Evolutionary conservation across 176 grass and related monocot species (phyloP), one percentile per base, ranked within the genome.

Genomic region (Oryza glaberrima): DNA sequence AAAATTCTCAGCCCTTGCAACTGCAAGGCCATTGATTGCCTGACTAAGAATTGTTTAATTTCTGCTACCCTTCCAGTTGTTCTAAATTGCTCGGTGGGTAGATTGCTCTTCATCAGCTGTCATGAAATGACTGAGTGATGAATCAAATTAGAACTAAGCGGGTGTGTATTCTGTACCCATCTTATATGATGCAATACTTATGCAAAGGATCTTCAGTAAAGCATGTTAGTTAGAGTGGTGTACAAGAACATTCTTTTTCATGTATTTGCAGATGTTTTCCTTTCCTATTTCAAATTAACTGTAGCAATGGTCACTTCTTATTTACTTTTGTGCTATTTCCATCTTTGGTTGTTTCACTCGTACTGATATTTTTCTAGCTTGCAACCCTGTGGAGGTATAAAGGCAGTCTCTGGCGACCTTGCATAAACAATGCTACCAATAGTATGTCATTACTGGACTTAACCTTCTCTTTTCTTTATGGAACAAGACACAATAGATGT

Each of bases 331-430:
- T 74, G 38, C 48, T 69, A 51, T 65, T 90, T 80, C n/a, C n/a
- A 65, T 65, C 15, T 28, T 49, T 72, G 36, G 36, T 68, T 63
- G 10, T 14, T 76, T n/a, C 22, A 76, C 80, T 92, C 77, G 81
- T 69, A 12, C 40, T 89, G 40, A 82, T 82, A 72, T 91, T 90
- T 88, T 88, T 94, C 63, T 95, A 98, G 96, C 63, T 98, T 87
- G 89, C 89, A 83, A 94, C 91, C 79, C 78, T 98, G 86, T 98
- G 93, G 96, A 98, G 89, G 78, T 86, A 82, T 75, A 98, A 86
- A 94, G 96, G 85, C 80, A 83, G 91, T 80, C 70, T 60, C 32
- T 98, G 93, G 93, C 80, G 28, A 72, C 89, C 96, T 48, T 98
- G 96, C 77, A 90, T 92, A 86, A 90, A 90, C 60, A 87, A 74